phyloP scores from a whole-genome alignment of 495 filamentous ascomycete species.

The Evansstolkia leycettana region DNA sequence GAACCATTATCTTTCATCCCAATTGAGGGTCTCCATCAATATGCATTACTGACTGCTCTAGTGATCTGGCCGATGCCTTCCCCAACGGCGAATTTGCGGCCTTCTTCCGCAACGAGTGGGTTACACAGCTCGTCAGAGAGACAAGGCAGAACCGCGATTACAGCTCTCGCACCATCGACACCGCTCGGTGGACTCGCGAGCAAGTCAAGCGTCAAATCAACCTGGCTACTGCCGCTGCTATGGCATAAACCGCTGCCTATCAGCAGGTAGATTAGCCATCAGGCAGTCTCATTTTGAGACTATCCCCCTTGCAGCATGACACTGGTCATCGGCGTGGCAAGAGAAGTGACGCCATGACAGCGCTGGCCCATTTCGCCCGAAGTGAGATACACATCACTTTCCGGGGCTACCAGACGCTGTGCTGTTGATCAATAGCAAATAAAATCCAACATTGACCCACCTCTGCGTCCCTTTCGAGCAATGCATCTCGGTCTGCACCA shows the following conservation, averaged over 20 bases:
- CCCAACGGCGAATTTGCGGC: slow-evolving; percentile 75
- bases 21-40: too few species aligned
- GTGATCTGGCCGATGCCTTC: slow-evolving; percentile 89
- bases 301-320: slow-evolving; percentile 4
- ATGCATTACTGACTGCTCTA: slow-evolving; percentile 31
- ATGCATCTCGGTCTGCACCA: neutral
- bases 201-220: slow-evolving; percentile 86
- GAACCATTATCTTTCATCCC: neutral
- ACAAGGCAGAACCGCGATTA: slow-evolving; percentile 76
- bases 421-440: slow-evolving; percentile 5
- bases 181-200: slow-evolving; percentile 93
- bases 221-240: slow-evolving; percentile 22
- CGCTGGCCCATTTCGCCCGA: slow-evolving; percentile 1
- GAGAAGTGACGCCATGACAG: slow-evolving; percentile 5
- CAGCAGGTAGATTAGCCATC: slow-evolving; percentile 4
- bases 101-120: slow-evolving; percentile 83
- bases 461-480: slow-evolving; percentile 1
- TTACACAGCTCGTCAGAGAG: slow-evolving; percentile 77
- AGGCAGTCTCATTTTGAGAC: slow-evolving; percentile 3
- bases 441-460: neutral
- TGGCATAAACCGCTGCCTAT: slow-evolving; percentile 20
- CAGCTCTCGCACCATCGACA: slow-evolving; percentile 71
- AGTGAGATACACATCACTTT: slow-evolving; percentile 3
- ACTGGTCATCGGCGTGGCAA: slow-evolving; percentile 3
- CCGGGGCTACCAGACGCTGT: slow-evolving; percentile 7